phyloP scores from a whole-genome alignment of 1,284 basidiomycete genomes.

The Serendipita sp. region DNA sequence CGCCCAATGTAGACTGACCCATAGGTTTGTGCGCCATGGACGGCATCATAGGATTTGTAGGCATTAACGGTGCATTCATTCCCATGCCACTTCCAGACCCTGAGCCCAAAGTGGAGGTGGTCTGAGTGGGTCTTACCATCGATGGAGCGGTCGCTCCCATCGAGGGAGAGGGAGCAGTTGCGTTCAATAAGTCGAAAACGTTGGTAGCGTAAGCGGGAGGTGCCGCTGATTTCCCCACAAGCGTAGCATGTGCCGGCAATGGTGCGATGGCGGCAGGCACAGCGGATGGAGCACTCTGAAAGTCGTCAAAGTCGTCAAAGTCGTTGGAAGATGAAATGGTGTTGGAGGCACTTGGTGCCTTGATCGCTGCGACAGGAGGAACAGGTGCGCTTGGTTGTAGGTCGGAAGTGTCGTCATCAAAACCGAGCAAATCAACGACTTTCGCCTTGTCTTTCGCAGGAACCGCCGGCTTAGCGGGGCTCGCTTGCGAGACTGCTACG shows the following conservation, averaged over 20 bases:
- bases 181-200: conserved; percentile 35
- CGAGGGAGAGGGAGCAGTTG: conserved; percentile 16
- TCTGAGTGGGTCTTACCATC: neutral
- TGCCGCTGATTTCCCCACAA: conserved; percentile 4
- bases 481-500: conserved; percentile 26
- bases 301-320: conserved; percentile 79
- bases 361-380: conserved; percentile 26
- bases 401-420: conserved; percentile 51
- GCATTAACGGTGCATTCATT: conserved; percentile 10
- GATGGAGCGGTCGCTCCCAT: conserved; percentile 6
- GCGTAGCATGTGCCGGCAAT: conserved; percentile 16
- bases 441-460: conserved; percentile 26
- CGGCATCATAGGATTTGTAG: conserved; percentile 13
- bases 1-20: conserved; percentile 17
- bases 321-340: conserved; percentile 23
- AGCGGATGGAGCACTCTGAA: conserved; percentile 60
- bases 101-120: neutral
- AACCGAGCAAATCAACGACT: conserved; percentile 43
- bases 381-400: conserved; percentile 20
- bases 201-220: conserved; percentile 18
- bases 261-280: conserved; percentile 22
- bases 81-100: conserved; percentile 6
- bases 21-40: conserved; percentile 18
- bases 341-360: conserved; percentile 41
- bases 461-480: conserved; percentile 30